Conservation (phyloP, 2,329 filamentous ascomycete species). For the Magnaporthales sp. region DNA sequence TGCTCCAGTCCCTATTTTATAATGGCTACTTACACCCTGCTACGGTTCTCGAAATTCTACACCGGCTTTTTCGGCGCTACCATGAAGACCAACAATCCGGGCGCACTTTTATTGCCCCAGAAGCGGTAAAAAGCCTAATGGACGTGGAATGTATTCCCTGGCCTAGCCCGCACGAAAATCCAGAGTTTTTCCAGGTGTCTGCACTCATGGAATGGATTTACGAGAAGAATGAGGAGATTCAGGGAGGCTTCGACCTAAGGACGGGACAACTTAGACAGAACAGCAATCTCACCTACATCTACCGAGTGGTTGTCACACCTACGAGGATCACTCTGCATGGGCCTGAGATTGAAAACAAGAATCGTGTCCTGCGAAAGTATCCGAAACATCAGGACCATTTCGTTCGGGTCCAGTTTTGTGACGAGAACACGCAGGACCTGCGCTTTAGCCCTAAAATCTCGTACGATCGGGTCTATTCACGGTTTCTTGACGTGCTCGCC, state of each 20-base stretch:
- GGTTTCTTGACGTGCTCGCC: slow-evolving; percentile 53
- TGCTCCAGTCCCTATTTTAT: slow-evolving; percentile 53
- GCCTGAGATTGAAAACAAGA: slow-evolving; percentile 58
- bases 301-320: slow-evolving; percentile 52
- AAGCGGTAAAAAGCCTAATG: slow-evolving; percentile 44
- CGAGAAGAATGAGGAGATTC: slow-evolving; percentile 27
- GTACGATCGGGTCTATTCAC: slow-evolving; percentile 40
- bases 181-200: slow-evolving; percentile 27
- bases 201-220: slow-evolving; percentile 30
- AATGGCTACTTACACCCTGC: slow-evolving; percentile 54
- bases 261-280: slow-evolving; percentile 16
- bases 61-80: slow-evolving; percentile 27
- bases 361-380: slow-evolving; percentile 63
- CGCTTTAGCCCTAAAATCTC: slow-evolving; percentile 44
- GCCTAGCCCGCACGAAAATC: slow-evolving; percentile 40
- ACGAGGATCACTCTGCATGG: slow-evolving; percentile 47
- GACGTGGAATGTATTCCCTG: slow-evolving; percentile 24
- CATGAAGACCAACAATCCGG: slow-evolving; percentile 26
- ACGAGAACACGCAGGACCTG: slow-evolving; percentile 62
- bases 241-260: slow-evolving; percentile 4
- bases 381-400: slow-evolving; percentile 52
- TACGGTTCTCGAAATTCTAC: slow-evolving; percentile 26
- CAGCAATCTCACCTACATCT: slow-evolving; percentile 38
- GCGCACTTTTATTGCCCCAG: slow-evolving; percentile 34
- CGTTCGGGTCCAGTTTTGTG: slow-evolving; percentile 61